These are phyloP conservation scores for Oryza coarctata DNA, from an alignment of 176 grass and related monocot species.

Conservation along the genomic window DNA sequence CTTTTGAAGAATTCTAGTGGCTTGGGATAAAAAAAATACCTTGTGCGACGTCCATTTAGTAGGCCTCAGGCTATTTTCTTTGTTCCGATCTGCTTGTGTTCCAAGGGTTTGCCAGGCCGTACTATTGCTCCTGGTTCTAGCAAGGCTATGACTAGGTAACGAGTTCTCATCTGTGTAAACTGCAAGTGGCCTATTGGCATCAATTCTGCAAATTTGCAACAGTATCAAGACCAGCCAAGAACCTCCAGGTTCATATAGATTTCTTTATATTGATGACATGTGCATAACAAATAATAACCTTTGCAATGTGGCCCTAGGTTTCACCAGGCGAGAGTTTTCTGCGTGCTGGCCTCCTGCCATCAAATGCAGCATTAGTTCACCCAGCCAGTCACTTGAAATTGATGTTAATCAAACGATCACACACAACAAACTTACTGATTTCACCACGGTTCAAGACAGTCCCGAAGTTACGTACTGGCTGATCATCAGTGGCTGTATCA, in stretches of 20 bases:
- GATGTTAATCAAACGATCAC: background rate
- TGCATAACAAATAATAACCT: conserved; percentile 38
- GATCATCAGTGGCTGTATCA: conserved; percentile 40
- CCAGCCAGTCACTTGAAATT: conserved; percentile 15
- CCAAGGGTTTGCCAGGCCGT: conserved; percentile 66
- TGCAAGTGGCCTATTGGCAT: conserved; percentile 52
- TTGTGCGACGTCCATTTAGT: conserved; percentile 82
- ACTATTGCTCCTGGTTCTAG: conserved; percentile 39
- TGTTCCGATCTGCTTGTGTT: conserved; percentile 75
- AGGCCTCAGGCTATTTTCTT: conserved; percentile 79
- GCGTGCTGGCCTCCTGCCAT: conserved; percentile 49
- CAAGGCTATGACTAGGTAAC: conserved; percentile 36
- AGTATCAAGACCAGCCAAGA: background rate
- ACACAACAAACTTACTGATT: conserved; percentile 46
- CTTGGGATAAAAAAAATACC: conserved; percentile 34
- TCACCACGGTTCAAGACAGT: conserved; percentile 47
- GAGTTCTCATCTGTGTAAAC: conserved; percentile 76
- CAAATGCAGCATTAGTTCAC: conserved; percentile 31
- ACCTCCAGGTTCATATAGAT: background rate
- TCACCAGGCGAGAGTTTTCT: conserved; percentile 36
- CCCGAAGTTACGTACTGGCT: conserved; percentile 66
- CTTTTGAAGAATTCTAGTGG: conserved; percentile 13
- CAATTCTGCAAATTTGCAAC: conserved; percentile 50
- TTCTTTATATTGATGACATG: conserved; percentile 13
- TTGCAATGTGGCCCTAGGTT: conserved; percentile 42